Evolutionary conservation across 2,329 filamentous ascomycete species (phyloP).

Genomic region (Aplosporella prunicola): DNA sequence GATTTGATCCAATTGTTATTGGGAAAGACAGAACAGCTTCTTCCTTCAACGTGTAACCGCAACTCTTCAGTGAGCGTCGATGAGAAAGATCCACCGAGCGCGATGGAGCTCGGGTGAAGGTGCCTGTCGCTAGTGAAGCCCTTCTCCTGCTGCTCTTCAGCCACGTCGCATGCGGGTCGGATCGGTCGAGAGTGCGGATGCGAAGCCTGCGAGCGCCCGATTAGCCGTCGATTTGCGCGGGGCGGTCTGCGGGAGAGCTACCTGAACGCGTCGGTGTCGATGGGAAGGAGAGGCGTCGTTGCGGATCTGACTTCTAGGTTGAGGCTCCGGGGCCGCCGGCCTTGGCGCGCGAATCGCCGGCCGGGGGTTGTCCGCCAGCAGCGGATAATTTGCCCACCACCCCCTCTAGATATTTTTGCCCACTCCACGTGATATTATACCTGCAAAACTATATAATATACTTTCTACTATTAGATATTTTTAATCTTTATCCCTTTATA

Average conservation of each 20-base stretch:
- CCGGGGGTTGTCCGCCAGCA: no score
- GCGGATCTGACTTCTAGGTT: conserved; percentile 7
- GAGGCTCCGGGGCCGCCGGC: conserved; percentile 7
- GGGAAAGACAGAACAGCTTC: conserved; percentile 11
- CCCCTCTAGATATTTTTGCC: no score
- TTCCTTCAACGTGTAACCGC: no score
- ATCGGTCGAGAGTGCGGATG: neutral
- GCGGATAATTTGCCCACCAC: no score
- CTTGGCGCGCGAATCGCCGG: conserved; percentile 9
- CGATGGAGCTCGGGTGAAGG: neutral
- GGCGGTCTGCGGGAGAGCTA: neutral
- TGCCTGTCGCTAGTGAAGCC: conserved; percentile 4
- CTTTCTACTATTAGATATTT: no score
- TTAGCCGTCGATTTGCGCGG: neutral
- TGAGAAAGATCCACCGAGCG: conserved; percentile 1
- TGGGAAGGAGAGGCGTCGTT: conserved; percentile 8
- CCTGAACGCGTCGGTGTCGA: conserved; percentile 3
- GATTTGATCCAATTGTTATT: conserved; percentile 8
- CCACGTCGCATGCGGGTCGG: conserved; percentile 3
- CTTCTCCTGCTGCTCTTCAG: conserved; percentile 8
- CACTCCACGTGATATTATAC: no score
- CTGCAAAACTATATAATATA: no score
- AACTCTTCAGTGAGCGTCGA: no score
- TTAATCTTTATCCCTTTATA: no score
- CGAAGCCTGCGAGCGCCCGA: conserved; percentile 1